Conservation (phyloP, 1,139 yeast genomes). For the Yamadazyma spencermartinsiae region DNA sequence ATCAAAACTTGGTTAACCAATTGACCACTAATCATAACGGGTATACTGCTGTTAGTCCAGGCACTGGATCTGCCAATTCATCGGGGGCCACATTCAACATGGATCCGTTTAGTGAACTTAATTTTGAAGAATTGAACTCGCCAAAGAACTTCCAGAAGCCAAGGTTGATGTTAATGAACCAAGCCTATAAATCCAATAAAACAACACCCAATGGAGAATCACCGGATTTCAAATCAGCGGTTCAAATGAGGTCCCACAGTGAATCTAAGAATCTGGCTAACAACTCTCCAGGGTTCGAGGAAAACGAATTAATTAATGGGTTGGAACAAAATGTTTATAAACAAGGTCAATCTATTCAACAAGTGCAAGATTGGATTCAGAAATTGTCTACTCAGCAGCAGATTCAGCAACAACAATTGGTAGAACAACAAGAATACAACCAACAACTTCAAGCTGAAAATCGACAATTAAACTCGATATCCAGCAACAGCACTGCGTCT, state of each 20-base stretch:
- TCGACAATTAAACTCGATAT: neutral
- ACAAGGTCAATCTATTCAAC: conserved; percentile 57
- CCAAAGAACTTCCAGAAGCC: conserved; percentile 30
- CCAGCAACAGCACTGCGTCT: too few relatives aligned
- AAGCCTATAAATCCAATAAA: conserved; percentile 29
- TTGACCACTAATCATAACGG: conserved; percentile 1
- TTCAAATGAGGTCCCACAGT: neutral
- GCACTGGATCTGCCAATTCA: neutral
- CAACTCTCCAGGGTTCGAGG: conserved; percentile 6
- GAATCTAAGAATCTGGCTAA: conserved; percentile 1
- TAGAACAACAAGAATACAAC: conserved; percentile 16
- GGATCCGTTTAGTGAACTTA: conserved; percentile 10
- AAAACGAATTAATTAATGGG: conserved; percentile 28
- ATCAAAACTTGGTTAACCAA: conserved; percentile 4
- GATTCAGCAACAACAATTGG: conserved; percentile 27
- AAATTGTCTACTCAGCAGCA: conserved; percentile 42
- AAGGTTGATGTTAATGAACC: conserved; percentile 45
- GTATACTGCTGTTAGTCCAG: conserved; percentile 3
- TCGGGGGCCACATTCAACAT: conserved; percentile 6
- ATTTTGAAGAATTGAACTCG: conserved; percentile 16
- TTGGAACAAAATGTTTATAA: conserved; percentile 46
- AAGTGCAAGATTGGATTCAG: conserved; percentile 60
- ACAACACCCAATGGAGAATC: conserved; percentile 13
- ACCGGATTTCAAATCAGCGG: conserved; percentile 4
- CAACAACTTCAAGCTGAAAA: conserved; percentile 5